phyloP scores from a whole-genome alignment of 768 basidiomycete species.

The Phlebiopsis flavidoalba region DNA sequence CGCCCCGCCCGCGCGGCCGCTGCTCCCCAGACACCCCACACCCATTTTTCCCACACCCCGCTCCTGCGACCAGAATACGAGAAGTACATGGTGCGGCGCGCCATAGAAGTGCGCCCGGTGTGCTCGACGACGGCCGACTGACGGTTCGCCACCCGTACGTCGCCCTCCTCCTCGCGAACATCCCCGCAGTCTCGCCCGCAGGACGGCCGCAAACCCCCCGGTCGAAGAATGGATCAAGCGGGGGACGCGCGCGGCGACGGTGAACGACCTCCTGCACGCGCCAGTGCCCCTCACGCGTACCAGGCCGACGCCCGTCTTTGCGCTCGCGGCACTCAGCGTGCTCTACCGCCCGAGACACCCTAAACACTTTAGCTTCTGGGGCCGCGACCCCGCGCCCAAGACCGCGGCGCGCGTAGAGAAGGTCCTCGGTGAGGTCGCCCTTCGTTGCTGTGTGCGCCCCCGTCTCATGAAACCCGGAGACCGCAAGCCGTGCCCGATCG shows the following conservation, averaged over 20 bases:
- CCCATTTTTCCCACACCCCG: conserved; percentile 13
- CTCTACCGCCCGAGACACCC: conserved; percentile 50
- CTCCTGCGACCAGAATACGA: conserved; percentile 17
- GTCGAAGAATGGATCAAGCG: conserved; percentile 4
- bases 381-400: conserved; percentile 37
- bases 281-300: conserved; percentile 5
- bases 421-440: conserved; percentile 43
- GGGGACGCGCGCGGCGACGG: conserved; percentile 1
- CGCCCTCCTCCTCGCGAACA: conserved; percentile 40
- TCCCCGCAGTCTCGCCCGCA: conserved; percentile 34
- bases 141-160: conserved; percentile 47
- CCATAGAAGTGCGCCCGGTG: conserved; percentile 30
- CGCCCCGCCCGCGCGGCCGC: conserved; percentile 10
- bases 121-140: conserved; percentile 35
- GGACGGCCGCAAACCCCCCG: conserved; percentile 6
- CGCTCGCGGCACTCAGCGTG: conserved; percentile 57
- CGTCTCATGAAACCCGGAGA: conserved; percentile 2
- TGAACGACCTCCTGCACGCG: conserved; percentile 11
- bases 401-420: conserved; percentile 52
- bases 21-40: background rate
- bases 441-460: background rate
- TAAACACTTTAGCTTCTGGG: conserved; percentile 65
- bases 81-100: conserved; percentile 15
- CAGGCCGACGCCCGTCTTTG: conserved; percentile 38
- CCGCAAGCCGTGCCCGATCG: conserved; percentile 7